phyloP scores from a whole-genome alignment of 2,329 filamentous ascomycete genomes.

The Ophiostoma sp. region DNA sequence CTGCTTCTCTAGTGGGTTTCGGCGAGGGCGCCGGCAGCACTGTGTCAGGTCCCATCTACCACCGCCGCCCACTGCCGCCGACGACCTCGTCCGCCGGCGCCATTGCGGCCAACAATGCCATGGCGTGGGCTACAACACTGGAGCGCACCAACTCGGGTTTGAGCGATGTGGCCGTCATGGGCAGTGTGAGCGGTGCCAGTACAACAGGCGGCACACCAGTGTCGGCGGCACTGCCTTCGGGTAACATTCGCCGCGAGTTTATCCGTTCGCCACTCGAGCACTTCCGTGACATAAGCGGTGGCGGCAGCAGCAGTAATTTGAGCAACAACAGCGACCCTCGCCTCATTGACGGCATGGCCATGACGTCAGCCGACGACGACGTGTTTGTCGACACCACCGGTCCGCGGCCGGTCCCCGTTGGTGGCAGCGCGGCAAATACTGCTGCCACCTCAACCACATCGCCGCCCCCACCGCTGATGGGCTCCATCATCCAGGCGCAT shows the following conservation, averaged over 20 bases:
- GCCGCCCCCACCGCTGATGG: not conserved
- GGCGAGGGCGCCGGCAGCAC: conserved; percentile 88
- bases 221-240: not conserved
- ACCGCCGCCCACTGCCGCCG: conserved; percentile 48
- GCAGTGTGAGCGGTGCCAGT: conserved; percentile 30
- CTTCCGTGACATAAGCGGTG: conserved; percentile 14
- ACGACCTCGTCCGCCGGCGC: conserved; percentile 33
- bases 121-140: conserved; percentile 41
- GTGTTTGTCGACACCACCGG: conserved; percentile 66
- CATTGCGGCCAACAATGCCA: conserved; percentile 30
- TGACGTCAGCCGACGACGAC: conserved; percentile 46
- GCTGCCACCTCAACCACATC: not conserved
- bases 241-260: conserved; percentile 11
- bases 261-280: conserved; percentile 21
- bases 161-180: conserved; percentile 45
- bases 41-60: conserved; percentile 74
- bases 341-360: conserved; percentile 66
- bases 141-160: conserved; percentile 55
- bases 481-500: conserved; percentile 37
- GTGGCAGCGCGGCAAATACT: conserved; percentile 26
- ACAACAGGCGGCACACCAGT: conserved; percentile 2
- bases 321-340: conserved; percentile 51
- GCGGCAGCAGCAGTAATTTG: conserved; percentile 21
- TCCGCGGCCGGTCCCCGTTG: conserved; percentile 55
- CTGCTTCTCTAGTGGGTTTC: conserved; percentile 83